Percentiles rank a stretch among this genome's conserved stretches.
phyloP scores from a whole-genome alignment of 148 eudicot genomes.

The Agrostemma githago region DNA sequence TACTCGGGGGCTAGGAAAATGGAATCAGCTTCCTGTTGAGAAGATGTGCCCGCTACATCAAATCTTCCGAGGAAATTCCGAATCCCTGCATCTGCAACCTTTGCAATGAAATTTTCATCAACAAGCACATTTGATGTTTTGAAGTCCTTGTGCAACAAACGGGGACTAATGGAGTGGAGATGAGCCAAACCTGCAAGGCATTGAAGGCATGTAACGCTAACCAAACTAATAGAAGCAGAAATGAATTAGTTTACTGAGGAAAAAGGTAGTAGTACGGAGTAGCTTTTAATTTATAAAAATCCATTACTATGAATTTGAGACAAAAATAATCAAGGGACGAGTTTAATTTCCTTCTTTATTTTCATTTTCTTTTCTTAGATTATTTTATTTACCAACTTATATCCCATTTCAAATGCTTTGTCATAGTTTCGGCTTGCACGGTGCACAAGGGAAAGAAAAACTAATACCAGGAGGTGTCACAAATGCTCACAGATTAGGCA shows the following conservation, averaged over 20 bases:
- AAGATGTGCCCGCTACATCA: constrained; percentile 77
- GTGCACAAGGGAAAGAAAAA: constrained; percentile 48
- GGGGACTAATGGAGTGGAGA: constrained; percentile 92
- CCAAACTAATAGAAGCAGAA: not conserved
- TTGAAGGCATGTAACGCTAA: constrained; percentile 18
- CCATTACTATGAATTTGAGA: not conserved
- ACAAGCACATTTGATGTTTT: constrained; percentile 97
- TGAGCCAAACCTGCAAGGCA: constrained; percentile 77
- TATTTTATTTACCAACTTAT: not conserved
- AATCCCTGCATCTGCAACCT: constrained; percentile 96
- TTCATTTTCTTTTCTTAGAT: not conserved
- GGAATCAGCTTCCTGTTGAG: constrained; percentile 66
- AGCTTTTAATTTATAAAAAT: too few relatives aligned
- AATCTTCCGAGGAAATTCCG: constrained; percentile 78
- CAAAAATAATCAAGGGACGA: constrained; percentile 3
- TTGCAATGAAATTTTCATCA: constrained; percentile 94
- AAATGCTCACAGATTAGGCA: constrained; percentile 99
- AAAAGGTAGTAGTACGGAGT: not conserved
- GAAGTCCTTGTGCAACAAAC: constrained; percentile 89
- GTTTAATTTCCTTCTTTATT: not conserved
- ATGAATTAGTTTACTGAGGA: too few relatives aligned
- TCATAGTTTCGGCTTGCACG: constrained; percentile 4
- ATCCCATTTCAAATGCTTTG: not conserved
- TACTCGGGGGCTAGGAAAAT: constrained; percentile 94
- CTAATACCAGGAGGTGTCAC: constrained; percentile 80